Evolutionary conservation across 176 grass and related monocot species (phyloP).

Genomic region (Ampelocalamus luodianensis): DNA sequence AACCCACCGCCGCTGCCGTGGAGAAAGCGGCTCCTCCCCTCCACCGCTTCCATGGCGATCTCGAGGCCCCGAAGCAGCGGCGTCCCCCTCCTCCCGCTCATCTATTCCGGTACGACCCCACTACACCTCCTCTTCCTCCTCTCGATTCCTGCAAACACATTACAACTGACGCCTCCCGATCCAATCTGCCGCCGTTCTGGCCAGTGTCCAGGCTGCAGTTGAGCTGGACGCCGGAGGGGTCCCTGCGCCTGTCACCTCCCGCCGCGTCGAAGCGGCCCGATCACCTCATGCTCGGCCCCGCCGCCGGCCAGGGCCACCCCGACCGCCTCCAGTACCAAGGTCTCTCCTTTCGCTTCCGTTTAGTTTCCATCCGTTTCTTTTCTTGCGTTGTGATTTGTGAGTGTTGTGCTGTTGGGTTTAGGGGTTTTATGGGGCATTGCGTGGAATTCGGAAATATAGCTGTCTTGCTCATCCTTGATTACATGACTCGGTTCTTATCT

Average conservation of each 20-base stretch:
- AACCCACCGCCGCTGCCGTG: not conserved
- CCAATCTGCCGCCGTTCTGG: slow-evolving; percentile 32
- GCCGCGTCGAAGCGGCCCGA: slow-evolving; percentile 29
- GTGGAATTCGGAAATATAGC: not conserved
- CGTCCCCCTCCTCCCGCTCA: slow-evolving; percentile 42
- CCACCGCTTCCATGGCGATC: slow-evolving; percentile 51
- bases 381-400: not conserved
- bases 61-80: slow-evolving; percentile 40
- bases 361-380: not conserved
- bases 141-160: slow-evolving; percentile 17
- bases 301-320: slow-evolving; percentile 66
- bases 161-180: slow-evolving; percentile 12
- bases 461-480: not conserved
- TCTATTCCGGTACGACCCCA: slow-evolving; percentile 61
- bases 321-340: slow-evolving; percentile 81
- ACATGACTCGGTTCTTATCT: not conserved
- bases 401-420: not conserved
- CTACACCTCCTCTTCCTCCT: not conserved
- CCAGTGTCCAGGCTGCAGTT: slow-evolving; percentile 63
- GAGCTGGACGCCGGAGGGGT: slow-evolving; percentile 47
- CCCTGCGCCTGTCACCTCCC: not conserved
- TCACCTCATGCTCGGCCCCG: slow-evolving; percentile 59
- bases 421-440: not conserved
- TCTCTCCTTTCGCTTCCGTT: not conserved
- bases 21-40: not conserved